Percentiles rank a stretch among this genome's conserved stretches.
Evolutionary conservation across 177 flowering plant genomes (phyloP).

Genomic region (Tripterygium wilfordii): DNA sequence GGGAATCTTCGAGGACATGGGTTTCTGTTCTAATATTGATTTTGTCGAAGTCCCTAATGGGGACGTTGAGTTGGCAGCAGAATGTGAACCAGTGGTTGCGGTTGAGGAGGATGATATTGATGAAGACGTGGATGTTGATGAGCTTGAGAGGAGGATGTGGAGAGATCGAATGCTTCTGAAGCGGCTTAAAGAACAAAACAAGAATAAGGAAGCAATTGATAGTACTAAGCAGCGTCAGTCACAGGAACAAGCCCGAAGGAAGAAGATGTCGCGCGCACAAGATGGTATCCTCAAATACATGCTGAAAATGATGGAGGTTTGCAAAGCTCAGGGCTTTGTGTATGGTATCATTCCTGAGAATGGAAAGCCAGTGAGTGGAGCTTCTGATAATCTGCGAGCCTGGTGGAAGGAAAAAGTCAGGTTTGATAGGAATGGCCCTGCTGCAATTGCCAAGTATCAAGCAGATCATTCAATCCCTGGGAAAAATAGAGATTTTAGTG

Average conservation of each 20-base stretch:
- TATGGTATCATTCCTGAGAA: constrained; percentile 75
- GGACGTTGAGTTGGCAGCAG: constrained; percentile 16
- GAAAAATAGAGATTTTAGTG: constrained; percentile 17
- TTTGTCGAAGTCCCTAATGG: constrained; percentile 24
- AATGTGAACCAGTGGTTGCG: constrained; percentile 30
- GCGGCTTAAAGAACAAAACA: constrained; percentile 52
- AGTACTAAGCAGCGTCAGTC: constrained; percentile 43
- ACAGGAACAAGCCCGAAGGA: constrained; percentile 54
- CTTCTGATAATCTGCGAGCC: constrained; percentile 66
- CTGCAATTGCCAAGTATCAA: constrained; percentile 60
- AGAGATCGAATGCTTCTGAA: constrained; percentile 43
- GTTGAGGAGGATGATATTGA: constrained; percentile 56
- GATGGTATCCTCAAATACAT: constrained; percentile 78
- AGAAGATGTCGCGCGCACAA: constrained; percentile 75
- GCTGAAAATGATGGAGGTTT: constrained; percentile 79
- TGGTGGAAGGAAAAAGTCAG: constrained; percentile 83
- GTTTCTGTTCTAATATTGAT: constrained; percentile 37
- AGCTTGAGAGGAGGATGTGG: constrained; percentile 76
- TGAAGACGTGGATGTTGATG: constrained; percentile 69
- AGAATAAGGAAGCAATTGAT: constrained; percentile 39
- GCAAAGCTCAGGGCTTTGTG: constrained; percentile 74
- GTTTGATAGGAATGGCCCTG: constrained; percentile 71
- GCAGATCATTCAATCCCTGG: constrained; percentile 35
- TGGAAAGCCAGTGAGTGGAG: constrained; percentile 73
- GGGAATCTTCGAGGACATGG: constrained; percentile 57